phyloP scores from a whole-genome alignment of 108 stramenopile genomes.

The Cyclotella atomus region DNA sequence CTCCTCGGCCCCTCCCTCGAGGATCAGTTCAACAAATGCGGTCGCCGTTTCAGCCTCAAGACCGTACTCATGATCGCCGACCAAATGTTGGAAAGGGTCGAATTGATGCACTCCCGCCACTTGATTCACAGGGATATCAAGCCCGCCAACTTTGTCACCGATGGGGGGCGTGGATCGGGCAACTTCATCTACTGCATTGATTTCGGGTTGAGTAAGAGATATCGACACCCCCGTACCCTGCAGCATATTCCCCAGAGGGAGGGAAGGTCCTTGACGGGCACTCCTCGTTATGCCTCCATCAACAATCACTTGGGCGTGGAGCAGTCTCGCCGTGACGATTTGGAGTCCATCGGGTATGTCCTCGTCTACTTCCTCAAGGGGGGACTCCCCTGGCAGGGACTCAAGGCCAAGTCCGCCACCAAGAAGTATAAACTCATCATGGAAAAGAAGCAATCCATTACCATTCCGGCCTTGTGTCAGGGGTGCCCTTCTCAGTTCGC shows the following conservation, averaged over 20 bases:
- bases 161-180: slow-evolving; percentile 80
- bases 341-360: slow-evolving; percentile 97
- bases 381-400: slow-evolving; percentile 98
- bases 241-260: slow-evolving; percentile 99
- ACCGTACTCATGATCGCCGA: slow-evolving; percentile 98
- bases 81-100: slow-evolving; percentile 97
- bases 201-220: slow-evolving; percentile 97
- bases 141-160: slow-evolving; percentile 97
- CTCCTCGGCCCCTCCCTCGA: slow-evolving; percentile 97
- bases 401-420: slow-evolving; percentile 95
- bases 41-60: slow-evolving; percentile 93
- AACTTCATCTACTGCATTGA: slow-evolving; percentile 97
- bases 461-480: slow-evolving; percentile 94
- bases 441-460: slow-evolving; percentile 94
- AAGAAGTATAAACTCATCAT: slow-evolving; percentile 96
- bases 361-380: slow-evolving; percentile 98
- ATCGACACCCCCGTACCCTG: slow-evolving; percentile 96
- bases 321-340: slow-evolving; percentile 96
- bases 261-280: slow-evolving; percentile 93
- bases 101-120: slow-evolving; percentile 97
- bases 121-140: slow-evolving; percentile 98
- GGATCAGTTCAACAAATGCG: slow-evolving; percentile 99
- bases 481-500: slow-evolving; percentile 97
- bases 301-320: slow-evolving; percentile 99
- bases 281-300: slow-evolving; percentile 97